Evolutionary conservation across 1,139 yeast genomes (phyloP), one percentile per base, ranked within the genome.

Genomic region (Martiniozyma asiatica): DNA sequence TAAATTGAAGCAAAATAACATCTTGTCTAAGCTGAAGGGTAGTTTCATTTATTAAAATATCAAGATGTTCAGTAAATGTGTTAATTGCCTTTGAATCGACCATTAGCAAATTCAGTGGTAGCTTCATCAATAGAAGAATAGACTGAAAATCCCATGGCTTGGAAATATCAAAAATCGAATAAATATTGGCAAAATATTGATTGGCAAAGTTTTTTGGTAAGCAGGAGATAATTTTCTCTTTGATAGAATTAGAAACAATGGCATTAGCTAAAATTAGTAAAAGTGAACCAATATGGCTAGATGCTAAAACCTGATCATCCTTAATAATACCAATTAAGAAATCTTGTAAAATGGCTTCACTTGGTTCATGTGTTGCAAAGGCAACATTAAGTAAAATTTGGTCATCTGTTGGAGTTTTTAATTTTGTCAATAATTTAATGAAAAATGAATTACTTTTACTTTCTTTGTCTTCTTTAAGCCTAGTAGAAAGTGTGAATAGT

Each of bases 121-220:
- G 8, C 16, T 37, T 39, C 8, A 33, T 39, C 3, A 39, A 24
- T 11, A 39, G 19, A 4, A 20, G 25, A 14, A 39, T 39, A 15
- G 41, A 35, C 15, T 39, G 42, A 21, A 39, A 23, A 9, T 37
- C 40, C 36, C 38, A 39, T 20, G 38, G 39, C 13, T 19, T 22
- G 8, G 30, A 20, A 3, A 37, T 19, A 10, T 27, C 15, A 10
- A 37, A 25, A 6, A 16, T 10, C 4, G 35, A 34, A 26, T 35
- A 38, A 4, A 32, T 14, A 3, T 18, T 17, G 9, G n/a, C 16
- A 21, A 39, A 39, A 30, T 37, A 39, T 3, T 16, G 10, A 6
- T 25, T 14, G 3, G 27, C 14, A 21, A 39, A 29, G 5, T 20
- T n/a, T 6, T 17, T 18, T 5, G 32, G 25, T 12, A 29, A 14